phyloP scores from a whole-genome alignment of 192 early-diverging fungal genomes.

The Diversispora epigaea region DNA sequence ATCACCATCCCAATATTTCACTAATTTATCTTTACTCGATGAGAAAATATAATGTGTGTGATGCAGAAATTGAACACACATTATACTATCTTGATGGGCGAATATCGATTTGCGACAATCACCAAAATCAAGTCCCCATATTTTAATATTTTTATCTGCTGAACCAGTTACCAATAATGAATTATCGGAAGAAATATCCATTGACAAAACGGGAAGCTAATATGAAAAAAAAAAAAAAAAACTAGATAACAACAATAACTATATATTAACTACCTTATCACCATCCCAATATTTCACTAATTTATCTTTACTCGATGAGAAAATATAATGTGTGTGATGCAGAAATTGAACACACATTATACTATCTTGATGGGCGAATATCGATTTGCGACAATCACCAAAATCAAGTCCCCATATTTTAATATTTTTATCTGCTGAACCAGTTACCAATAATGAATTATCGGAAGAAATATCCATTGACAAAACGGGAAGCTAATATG shows the following conservation, averaged over 20 bases:
- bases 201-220: conserved; percentile 87
- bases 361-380: conserved; percentile 91
- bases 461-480: conserved; percentile 99
- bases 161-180: conserved; percentile 90
- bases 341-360: conserved; percentile 89
- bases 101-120: conserved; percentile 95
- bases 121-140: conserved; percentile 99
- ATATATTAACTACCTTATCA: conserved; percentile 61
- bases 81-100: conserved; percentile 93
- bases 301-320: conserved; percentile 88
- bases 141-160: conserved; percentile 96
- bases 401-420: conserved; percentile 99
- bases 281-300: conserved; percentile 94
- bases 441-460: conserved; percentile 84
- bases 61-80: conserved; percentile 84
- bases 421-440: conserved; percentile 96
- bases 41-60: conserved; percentile 97
- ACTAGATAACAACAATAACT: not conserved
- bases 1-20: conserved; percentile 97
- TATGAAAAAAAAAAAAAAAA: not conserved
- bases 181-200: conserved; percentile 97
- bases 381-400: conserved; percentile 95
- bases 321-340: conserved; percentile 94
- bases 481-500: conserved; percentile 75
- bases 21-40: conserved; percentile 81